These are phyloP conservation scores for Wallacemonas collosoma DNA, from an alignment of 208 protist species.

Conservation along the genomic window DNA sequence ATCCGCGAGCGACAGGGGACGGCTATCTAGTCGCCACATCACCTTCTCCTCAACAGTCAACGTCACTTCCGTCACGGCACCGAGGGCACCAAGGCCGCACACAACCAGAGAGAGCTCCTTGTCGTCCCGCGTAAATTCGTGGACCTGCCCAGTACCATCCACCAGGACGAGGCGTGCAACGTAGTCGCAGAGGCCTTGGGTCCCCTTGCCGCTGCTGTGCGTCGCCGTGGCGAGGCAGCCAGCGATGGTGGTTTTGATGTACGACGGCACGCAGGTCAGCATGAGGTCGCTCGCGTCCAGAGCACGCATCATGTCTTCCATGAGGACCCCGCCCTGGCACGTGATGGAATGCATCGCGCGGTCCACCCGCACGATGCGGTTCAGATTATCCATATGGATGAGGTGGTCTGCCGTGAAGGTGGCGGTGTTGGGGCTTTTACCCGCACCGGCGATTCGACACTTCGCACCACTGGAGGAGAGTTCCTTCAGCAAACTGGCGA, in stretches of 20 bases:
- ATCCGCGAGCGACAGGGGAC: slow-evolving; percentile 41
- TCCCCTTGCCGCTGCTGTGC: slow-evolving; percentile 63
- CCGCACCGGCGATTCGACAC: slow-evolving; percentile 57
- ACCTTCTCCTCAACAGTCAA: slow-evolving; percentile 47
- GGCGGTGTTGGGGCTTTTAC: slow-evolving; percentile 61
- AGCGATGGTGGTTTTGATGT: slow-evolving; percentile 59
- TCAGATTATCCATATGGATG: slow-evolving; percentile 57
- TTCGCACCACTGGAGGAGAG: slow-evolving; percentile 33
- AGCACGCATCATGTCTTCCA: slow-evolving; percentile 51
- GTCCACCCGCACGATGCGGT: slow-evolving; percentile 56
- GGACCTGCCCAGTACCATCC: slow-evolving; percentile 44
- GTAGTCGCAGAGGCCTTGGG: slow-evolving; percentile 50
- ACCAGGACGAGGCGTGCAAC: slow-evolving; percentile 49
- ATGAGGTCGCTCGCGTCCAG: slow-evolving; percentile 52
- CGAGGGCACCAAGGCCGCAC: slow-evolving; percentile 69
- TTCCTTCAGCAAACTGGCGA: slow-evolving; percentile 27
- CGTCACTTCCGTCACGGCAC: slow-evolving; percentile 66
- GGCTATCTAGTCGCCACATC: slow-evolving; percentile 51
- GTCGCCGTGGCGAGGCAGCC: slow-evolving; percentile 65
- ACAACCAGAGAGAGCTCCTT: slow-evolving; percentile 48
- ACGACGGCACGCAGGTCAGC: slow-evolving; percentile 71
- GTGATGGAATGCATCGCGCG: slow-evolving; percentile 30
- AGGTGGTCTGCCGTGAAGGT: slow-evolving; percentile 62
- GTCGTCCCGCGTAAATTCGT: slow-evolving; percentile 16
- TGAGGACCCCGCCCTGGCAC: slow-evolving; percentile 51